These are phyloP conservation scores for Ophiostoma perfectum DNA, from an alignment of 2,329 filamentous ascomycete genomes.

Conservation along the genomic window DNA sequence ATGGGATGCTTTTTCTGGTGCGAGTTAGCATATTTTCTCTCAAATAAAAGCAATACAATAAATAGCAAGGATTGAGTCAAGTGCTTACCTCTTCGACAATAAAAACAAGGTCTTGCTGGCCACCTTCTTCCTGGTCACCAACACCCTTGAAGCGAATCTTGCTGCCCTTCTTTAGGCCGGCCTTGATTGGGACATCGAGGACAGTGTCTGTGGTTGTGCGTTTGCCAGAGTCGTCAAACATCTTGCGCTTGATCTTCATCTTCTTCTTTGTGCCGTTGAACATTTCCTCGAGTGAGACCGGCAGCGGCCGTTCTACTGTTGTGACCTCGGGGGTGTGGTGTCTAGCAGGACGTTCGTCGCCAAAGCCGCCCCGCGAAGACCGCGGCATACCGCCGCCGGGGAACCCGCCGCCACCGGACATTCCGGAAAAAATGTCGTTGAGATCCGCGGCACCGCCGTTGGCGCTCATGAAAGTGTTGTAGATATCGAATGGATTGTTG, in stretches of 20 bases:
- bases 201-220: constrained; percentile 83
- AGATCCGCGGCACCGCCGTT: constrained; percentile 47
- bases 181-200: constrained; percentile 90
- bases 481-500: constrained; percentile 77
- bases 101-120: constrained; percentile 91
- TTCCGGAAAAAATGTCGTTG: constrained; percentile 51
- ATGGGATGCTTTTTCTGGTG: constrained; percentile 71
- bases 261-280: constrained; percentile 87
- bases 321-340: constrained; percentile 76
- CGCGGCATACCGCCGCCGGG: constrained; percentile 24
- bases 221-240: constrained; percentile 80
- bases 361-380: constrained; percentile 24
- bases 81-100: constrained; percentile 65
- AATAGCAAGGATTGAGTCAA: no score
- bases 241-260: constrained; percentile 97
- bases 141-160: constrained; percentile 98
- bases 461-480: constrained; percentile 71
- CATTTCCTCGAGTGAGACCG: constrained; percentile 79
- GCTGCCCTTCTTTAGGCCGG: constrained; percentile 89
- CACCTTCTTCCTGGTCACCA: constrained; percentile 95
- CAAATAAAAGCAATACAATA: not conserved
- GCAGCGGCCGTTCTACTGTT: constrained; percentile 78
- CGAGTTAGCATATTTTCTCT: constrained; percentile 36
- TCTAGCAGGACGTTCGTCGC: constrained; percentile 35
- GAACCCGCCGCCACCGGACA: constrained; percentile 40